Evolutionary conservation across 164 flowering plant genomes (phyloP), one percentile per base, ranked within the genome.

Genomic region (Dillenia suffruticosa): DNA sequence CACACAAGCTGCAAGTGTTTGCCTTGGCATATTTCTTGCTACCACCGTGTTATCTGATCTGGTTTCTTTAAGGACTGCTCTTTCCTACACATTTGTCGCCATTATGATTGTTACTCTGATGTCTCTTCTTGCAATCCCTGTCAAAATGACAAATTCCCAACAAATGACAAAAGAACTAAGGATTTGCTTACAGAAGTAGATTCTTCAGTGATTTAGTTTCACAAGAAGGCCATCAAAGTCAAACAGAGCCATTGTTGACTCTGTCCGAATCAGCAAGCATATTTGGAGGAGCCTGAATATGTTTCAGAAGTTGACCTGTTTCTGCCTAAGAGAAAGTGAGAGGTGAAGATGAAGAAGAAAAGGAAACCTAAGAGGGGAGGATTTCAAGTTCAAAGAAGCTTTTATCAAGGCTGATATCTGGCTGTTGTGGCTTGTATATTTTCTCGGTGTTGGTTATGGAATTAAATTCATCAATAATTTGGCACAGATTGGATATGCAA

Each of bases 371-470:
- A 70, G 65, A 76, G 98, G 96, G 50, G 97, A 94, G 62, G 93
- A 94, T 70, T 91, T 91, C 62, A 79, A 53, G 19, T 86, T 91
- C 49, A 68, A 62, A 24, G 86, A 91, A 75, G 96, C 94, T 59
- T 46, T 82, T n/a, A 53, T 85, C 32, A 91, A 91, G 73, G 96
- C 96, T 57, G 98, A 94, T 74, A 90, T 90, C 81, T 94, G 98
- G 98, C 95, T 91, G 67, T 72, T 93, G n/a, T 91, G 86, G 83
- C 32, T 85, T 56, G 92, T 81, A 2, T 86, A 83, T 79, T 89
- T 91, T 70, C 58, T 81, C 24, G 96, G 97, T 1, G 93, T 86
- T 57, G 98, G 95, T 43, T 72, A 97, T 46, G 96, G 96, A 16
- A 86, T 94, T 1, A 91, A 96, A 26, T 92, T 89, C 59, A 84